Evolutionary conservation across 805 yeast genomes (phyloP).

Genomic region (Kodamaea kaohsiungensis): DNA sequence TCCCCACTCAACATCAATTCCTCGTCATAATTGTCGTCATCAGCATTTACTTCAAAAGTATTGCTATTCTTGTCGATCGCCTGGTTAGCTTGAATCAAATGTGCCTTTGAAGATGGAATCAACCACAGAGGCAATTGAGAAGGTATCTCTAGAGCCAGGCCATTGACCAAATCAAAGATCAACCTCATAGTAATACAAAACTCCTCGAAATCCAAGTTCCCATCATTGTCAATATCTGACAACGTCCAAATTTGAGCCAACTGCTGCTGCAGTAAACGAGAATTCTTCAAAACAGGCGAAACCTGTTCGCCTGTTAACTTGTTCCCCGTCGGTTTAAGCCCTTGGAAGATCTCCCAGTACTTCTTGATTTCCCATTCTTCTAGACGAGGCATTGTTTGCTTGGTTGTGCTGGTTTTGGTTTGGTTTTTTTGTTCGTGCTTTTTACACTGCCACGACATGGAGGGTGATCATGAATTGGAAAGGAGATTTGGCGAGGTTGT

Average conservation of each 20-base stretch:
- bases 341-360: slow-evolving; percentile 96
- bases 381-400: slow-evolving; percentile 54
- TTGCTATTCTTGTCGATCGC: slow-evolving; percentile 48
- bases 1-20: slow-evolving; percentile 60
- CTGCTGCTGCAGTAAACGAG: slow-evolving; percentile 76
- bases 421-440: background rate
- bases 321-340: slow-evolving; percentile 78
- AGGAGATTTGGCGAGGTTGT: background rate
- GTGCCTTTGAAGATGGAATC: slow-evolving; percentile 85
- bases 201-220: slow-evolving; percentile 91
- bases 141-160: slow-evolving; percentile 60
- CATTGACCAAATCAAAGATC: slow-evolving; percentile 87
- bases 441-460: background rate
- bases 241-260: slow-evolving; percentile 86
- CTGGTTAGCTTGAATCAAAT: slow-evolving; percentile 78
- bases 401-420: background rate
- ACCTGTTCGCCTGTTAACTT: slow-evolving; percentile 84
- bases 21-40: slow-evolving; percentile 59
- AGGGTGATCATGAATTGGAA: background rate
- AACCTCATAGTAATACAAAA: slow-evolving; percentile 97
- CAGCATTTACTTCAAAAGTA: slow-evolving; percentile 6
- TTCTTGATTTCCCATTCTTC: slow-evolving; percentile 96
- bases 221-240: slow-evolving; percentile 91
- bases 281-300: slow-evolving; percentile 82
- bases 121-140: slow-evolving; percentile 84